Percentiles rank a stretch among this genome's conserved stretches.
Evolutionary conservation across 208 protist species (phyloP).

Genomic region (Leishmania amazonensis): DNA sequence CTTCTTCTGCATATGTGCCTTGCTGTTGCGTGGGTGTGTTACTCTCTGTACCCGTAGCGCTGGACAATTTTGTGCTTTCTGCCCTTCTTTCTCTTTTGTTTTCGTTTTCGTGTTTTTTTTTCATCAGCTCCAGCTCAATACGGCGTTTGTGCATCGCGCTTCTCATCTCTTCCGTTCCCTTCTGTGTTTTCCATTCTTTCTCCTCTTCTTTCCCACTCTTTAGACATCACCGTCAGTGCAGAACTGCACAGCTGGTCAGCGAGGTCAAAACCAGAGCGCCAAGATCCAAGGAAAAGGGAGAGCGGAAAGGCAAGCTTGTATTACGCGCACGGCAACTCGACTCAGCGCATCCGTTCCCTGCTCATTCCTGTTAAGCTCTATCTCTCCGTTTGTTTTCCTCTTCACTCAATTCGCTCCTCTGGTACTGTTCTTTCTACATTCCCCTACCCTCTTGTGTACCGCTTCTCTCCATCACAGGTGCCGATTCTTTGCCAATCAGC

Average conservation of each 20-base stretch:
- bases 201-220: neutral
- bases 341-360: neutral
- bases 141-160: neutral
- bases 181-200: neutral
- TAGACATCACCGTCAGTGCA: neutral
- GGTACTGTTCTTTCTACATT: neutral
- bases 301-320: neutral
- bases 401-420: neutral
- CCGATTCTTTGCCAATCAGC: neutral
- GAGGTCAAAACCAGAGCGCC: too few species aligned
- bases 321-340: neutral
- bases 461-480: neutral
- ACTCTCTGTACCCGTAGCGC: neutral
- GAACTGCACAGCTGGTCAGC: neutral
- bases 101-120: neutral
- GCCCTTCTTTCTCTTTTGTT: neutral
- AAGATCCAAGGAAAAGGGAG: neutral
- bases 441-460: neutral
- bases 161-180: neutral
- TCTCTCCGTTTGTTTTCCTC: neutral
- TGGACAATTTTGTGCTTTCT: neutral
- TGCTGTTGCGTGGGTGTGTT: neutral
- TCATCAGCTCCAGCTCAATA: neutral
- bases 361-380: neutral
- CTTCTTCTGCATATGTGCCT: neutral